These are phyloP conservation scores for Penicillium psychrosexuale DNA, from an alignment of 2,329 filamentous ascomycete species.

Conservation along the genomic window DNA sequence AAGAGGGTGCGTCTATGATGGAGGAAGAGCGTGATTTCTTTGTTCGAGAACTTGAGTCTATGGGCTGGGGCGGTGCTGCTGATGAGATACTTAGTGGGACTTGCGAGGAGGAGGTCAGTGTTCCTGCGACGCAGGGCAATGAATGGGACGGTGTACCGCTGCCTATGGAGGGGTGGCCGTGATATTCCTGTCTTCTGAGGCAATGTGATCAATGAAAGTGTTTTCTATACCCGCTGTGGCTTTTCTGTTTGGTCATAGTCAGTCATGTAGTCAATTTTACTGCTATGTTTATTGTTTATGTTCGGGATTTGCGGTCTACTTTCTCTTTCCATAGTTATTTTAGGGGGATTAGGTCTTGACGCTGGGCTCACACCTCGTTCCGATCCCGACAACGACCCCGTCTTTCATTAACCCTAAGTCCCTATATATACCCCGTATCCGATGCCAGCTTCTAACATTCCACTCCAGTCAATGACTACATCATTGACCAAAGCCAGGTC, in stretches of 20 bases:
- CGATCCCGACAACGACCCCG: no score
- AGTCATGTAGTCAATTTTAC: neutral
- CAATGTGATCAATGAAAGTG: slow-evolving; percentile 9
- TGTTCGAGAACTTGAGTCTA: slow-evolving; percentile 69
- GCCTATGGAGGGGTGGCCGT: slow-evolving; percentile 35
- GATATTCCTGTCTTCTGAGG: neutral
- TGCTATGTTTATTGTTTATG: neutral
- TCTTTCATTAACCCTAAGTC: no score
- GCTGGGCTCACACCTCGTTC: no score
- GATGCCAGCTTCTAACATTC: no score
- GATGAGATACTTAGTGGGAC: slow-evolving; percentile 34
- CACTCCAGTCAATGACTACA: no score
- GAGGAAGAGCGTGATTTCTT: slow-evolving; percentile 78
- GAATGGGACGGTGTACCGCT: slow-evolving; percentile 39
- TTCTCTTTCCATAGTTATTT: neutral
- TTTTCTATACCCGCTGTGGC: slow-evolving; percentile 1
- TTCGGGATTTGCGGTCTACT: neutral
- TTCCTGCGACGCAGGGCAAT: slow-evolving; percentile 16
- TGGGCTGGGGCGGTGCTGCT: slow-evolving; percentile 52
- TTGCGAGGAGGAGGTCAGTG: slow-evolving; percentile 3
- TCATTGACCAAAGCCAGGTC: no score
- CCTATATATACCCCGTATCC: no score
- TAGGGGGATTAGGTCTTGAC: no score
- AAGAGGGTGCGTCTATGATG: slow-evolving; percentile 54
- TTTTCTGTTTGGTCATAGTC: neutral